Conservation (phyloP, 768 basidiomycete genomes). For the Boletus sp. region DNA sequence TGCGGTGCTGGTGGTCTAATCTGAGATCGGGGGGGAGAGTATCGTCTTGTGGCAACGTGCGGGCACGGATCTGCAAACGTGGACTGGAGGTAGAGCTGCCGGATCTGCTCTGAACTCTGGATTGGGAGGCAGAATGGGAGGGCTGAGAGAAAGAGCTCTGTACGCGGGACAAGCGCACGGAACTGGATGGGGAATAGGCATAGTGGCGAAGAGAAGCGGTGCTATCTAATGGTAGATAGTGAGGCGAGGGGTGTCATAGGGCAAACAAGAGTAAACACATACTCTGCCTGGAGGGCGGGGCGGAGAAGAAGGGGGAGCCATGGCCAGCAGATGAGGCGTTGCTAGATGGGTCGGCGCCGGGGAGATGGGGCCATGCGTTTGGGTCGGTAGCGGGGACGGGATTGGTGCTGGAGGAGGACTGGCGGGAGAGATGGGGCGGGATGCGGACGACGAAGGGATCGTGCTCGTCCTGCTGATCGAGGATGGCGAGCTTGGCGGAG, state of each 20-base stretch:
- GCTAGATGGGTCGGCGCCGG: slow-evolving; percentile 13
- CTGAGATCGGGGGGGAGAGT: slow-evolving; percentile 16
- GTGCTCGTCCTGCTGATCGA: slow-evolving; percentile 28
- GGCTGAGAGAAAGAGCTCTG: slow-evolving; percentile 35
- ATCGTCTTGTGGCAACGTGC: slow-evolving; percentile 43
- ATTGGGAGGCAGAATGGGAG: slow-evolving; percentile 40
- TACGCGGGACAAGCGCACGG: slow-evolving; percentile 31
- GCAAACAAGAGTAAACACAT: slow-evolving; percentile 27
- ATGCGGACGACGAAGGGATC: slow-evolving; percentile 47
- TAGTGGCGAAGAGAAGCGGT: slow-evolving; percentile 28
- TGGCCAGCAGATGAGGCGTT: slow-evolving; percentile 41
- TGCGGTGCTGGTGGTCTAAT: slow-evolving; percentile 19
- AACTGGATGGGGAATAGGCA: slow-evolving; percentile 29
- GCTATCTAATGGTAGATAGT: slow-evolving; percentile 22
- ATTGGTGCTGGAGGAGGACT: slow-evolving; percentile 24
- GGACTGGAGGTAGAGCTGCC: slow-evolving; percentile 53
- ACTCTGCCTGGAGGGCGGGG: slow-evolving; percentile 36
- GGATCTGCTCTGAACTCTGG: slow-evolving; percentile 42
- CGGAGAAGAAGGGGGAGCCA: slow-evolving; percentile 23
- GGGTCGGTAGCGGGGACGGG: slow-evolving; percentile 19
- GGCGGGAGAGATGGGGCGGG: slow-evolving; percentile 32
- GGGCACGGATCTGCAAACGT: slow-evolving; percentile 35
- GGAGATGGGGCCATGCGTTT: slow-evolving; percentile 17
- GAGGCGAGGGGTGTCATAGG: slow-evolving; percentile 1
- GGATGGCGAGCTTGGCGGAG: slow-evolving; percentile 18